Evolutionary conservation across 495 filamentous ascomycete genomes (phyloP).

Genomic region (Penicillium egyptiacum): DNA sequence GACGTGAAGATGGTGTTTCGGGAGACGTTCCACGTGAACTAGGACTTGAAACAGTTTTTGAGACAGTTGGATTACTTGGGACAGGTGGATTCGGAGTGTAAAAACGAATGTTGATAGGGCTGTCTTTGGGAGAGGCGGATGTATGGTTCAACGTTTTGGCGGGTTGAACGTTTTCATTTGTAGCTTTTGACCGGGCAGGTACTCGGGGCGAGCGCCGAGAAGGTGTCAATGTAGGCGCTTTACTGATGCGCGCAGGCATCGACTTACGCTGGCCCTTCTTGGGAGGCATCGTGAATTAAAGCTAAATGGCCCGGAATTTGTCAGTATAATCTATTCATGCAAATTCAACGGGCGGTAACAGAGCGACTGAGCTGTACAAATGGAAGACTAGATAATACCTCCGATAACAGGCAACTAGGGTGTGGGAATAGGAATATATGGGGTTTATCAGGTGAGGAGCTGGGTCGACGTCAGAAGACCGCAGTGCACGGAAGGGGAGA

Average conservation of each 20-base stretch:
- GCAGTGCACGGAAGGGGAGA: slow-evolving; percentile 15
- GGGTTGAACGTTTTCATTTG: slow-evolving; percentile 4
- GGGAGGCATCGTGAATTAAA: slow-evolving; percentile 25
- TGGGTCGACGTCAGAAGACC: slow-evolving; percentile 23
- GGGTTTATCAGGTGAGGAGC: slow-evolving; percentile 1
- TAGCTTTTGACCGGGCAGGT: slow-evolving; percentile 8
- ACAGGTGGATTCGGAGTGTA: slow-evolving; percentile 17
- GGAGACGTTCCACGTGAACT: slow-evolving; percentile 3
- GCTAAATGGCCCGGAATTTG: slow-evolving; percentile 9
- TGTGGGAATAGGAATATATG: slow-evolving; percentile 3
- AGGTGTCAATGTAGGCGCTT: slow-evolving; percentile 18
- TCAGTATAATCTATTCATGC: slow-evolving; percentile 15
- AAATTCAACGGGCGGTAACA: slow-evolving; percentile 3
- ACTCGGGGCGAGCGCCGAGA: slow-evolving; percentile 27
- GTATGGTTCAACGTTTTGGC: slow-evolving; percentile 15
- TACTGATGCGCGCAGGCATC: slow-evolving; percentile 20
- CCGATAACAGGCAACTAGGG: slow-evolving; percentile 2
- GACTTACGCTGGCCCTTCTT: slow-evolving; percentile 28
- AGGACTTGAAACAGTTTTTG: slow-evolving; percentile 1
- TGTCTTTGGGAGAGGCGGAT: slow-evolving; percentile 13
- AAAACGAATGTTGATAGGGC: slow-evolving; percentile 17
- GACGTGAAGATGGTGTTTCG: slow-evolving; percentile 18
- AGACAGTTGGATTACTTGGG: slow-evolving; percentile 9
- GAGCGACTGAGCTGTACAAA: not conserved
- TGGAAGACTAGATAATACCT: not conserved